Conservation (phyloP, 345 rosid species). For the Lepidium aucheri region DNA sequence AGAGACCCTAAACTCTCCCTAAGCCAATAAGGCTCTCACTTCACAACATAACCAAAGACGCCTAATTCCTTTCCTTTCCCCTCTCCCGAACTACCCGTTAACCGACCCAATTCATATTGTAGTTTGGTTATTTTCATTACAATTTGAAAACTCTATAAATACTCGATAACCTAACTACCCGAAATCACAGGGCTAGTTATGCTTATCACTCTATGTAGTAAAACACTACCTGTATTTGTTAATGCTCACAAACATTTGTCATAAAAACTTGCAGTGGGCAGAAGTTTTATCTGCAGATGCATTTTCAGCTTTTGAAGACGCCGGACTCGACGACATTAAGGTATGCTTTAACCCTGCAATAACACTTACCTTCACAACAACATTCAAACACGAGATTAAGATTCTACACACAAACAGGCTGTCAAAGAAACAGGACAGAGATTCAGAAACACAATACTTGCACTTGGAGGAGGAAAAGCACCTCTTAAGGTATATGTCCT, state of each 20-base stretch:
- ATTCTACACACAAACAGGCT: constrained; percentile 44
- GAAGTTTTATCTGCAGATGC: constrained; percentile 97
- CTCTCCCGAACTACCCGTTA: too few relatives aligned
- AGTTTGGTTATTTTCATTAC: too few relatives aligned
- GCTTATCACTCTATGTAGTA: not conserved
- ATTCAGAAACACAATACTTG: constrained; percentile 82
- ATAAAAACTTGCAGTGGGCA: constrained; percentile 71
- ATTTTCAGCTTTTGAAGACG: constrained; percentile 94
- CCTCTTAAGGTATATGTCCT: constrained; percentile 54
- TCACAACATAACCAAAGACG: too few relatives aligned
- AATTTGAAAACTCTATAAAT: too few relatives aligned
- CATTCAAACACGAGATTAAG: not conserved
- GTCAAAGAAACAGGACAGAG: constrained; percentile 63
- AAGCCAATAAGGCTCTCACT: too few relatives aligned
- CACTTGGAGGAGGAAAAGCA: constrained; percentile 90
- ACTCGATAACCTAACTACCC: too few relatives aligned
- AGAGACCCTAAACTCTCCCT: too few relatives aligned
- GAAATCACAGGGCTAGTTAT: too few relatives aligned
- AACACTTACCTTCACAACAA: not conserved
- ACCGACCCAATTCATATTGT: too few relatives aligned
- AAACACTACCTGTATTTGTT: not conserved
- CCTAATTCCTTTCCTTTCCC: too few relatives aligned
- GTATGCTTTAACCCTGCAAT: constrained; percentile 19
- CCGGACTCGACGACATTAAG: constrained; percentile 65
- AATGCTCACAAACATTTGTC: constrained; percentile 16